A percentile compares a stretch with the other conserved stretches of the same genome.
These are phyloP conservation scores for Suhomyces emberorum DNA, from an alignment of 805 yeast genomes.

Conservation along the genomic window DNA sequence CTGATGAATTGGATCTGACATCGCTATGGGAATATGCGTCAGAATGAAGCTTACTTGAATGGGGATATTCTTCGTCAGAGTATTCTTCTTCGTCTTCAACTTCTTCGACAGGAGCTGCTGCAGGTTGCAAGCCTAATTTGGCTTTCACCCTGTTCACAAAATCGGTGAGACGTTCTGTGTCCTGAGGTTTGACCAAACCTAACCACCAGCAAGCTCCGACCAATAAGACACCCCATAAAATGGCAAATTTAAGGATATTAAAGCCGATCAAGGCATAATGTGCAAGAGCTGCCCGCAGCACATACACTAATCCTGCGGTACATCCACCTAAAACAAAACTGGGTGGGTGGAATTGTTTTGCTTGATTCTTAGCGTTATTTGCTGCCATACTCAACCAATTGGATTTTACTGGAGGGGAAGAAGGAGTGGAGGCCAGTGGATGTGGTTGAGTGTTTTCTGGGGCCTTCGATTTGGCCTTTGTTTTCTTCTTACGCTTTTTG, in stretches of 20 bases:
- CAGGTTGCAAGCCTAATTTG: not conserved
- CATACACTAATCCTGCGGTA: slow-evolving; percentile 19
- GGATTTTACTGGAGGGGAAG: not conserved
- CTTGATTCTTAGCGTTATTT: slow-evolving; percentile 1
- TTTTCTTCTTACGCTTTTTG: not conserved
- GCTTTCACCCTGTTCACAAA: slow-evolving; percentile 5
- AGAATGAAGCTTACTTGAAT: not conserved
- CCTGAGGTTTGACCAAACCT: slow-evolving; percentile 22
- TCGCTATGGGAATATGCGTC: slow-evolving; percentile 1
- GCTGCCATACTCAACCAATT: not conserved
- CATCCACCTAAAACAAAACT: slow-evolving; percentile 27
- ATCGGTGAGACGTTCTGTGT: slow-evolving; percentile 8
- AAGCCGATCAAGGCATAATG: slow-evolving; percentile 18
- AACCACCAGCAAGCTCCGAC: slow-evolving; percentile 28
- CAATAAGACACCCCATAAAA: slow-evolving; percentile 21
- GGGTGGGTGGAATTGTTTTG: slow-evolving; percentile 19
- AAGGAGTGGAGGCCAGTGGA: not conserved
- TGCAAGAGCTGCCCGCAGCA: slow-evolving; percentile 19
- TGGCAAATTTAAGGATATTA: slow-evolving; percentile 19
- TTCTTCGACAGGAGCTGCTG: not conserved
- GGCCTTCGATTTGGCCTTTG: not conserved
- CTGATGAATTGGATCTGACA: not conserved
- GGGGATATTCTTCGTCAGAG: not conserved
- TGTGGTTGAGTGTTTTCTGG: not conserved
- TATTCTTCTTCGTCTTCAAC: not conserved